phyloP scores from a whole-genome alignment of 352 stramenopile species.

The Thalassiosira mediterranea region DNA sequence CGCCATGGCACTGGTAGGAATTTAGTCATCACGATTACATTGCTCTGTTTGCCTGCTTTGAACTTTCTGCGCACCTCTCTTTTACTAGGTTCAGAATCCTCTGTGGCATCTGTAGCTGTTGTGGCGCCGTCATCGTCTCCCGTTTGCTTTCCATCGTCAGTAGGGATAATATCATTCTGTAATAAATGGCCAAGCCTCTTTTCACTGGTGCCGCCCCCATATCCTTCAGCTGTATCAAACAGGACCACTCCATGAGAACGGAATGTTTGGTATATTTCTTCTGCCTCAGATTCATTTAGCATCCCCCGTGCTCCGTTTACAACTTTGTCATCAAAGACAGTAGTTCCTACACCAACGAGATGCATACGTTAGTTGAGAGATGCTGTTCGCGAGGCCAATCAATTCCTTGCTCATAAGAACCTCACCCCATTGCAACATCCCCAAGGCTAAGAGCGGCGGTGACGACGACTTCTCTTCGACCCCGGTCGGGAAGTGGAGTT shows the following conservation, averaged over 20 bases:
- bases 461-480: not conserved
- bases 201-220: slow-evolving; percentile 76
- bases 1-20: slow-evolving; percentile 76
- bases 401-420: no score
- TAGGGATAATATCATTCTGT: slow-evolving; percentile 20
- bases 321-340: slow-evolving; percentile 30
- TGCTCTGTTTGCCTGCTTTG: not conserved
- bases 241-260: slow-evolving; percentile 50
- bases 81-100: no score
- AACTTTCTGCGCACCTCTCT: not conserved
- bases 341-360: no score
- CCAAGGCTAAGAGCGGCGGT: slow-evolving; percentile 19
- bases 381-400: no score
- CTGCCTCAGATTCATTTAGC: slow-evolving; percentile 37
- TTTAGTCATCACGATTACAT: slow-evolving; percentile 74
- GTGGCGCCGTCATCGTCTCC: slow-evolving; percentile 5
- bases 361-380: no score
- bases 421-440: slow-evolving; percentile 44
- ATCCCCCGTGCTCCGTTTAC: slow-evolving; percentile 35
- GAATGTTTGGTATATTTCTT: slow-evolving; percentile 44
- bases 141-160: slow-evolving; percentile 8
- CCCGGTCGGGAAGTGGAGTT: slow-evolving; percentile 17
- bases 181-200: slow-evolving; percentile 52
- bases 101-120: slow-evolving; percentile 1
- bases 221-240: slow-evolving; percentile 82